Percentiles rank a stretch among this genome's conserved stretches.
Conservation (phyloP, 495 filamentous ascomycete species). For the Cercophora scortea region DNA sequence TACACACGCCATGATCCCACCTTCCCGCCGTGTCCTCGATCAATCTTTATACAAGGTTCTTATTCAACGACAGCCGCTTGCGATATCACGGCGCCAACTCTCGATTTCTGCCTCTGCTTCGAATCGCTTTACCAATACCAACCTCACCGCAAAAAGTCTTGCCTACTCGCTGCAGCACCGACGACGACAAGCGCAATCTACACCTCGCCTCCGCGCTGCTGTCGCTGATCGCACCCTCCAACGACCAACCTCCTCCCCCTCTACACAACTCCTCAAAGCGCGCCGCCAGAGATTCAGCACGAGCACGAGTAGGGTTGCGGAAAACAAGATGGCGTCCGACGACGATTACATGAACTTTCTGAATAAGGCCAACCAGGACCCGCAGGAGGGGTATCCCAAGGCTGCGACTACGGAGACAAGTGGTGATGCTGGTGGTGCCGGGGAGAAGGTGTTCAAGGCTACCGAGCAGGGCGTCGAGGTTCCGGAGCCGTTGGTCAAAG, state of each 20-base stretch:
- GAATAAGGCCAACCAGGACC: constrained; percentile 73
- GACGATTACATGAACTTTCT: constrained; percentile 74
- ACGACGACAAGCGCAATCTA: no score
- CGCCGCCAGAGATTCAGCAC: background rate
- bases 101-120: background rate
- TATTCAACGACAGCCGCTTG: background rate
- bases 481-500: constrained; percentile 47
- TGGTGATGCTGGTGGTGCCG: no score
- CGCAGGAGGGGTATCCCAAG: constrained; percentile 34
- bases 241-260: no score
- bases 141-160: no score
- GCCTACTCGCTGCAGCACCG: no score
- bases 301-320: background rate
- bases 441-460: constrained; percentile 33
- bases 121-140: background rate
- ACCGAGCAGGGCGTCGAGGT: constrained; percentile 43
- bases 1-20: background rate
- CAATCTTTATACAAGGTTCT: background rate
- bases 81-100: background rate
- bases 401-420: background rate
- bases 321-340: constrained; percentile 69
- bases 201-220: no score
- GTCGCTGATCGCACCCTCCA: no score
- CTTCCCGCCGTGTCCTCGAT: background rate
- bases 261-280: no score